Evolutionary conservation across 1,139 yeast genomes (phyloP), one percentile per base, ranked within the genome.

Genomic region (Pichia cactophila): DNA sequence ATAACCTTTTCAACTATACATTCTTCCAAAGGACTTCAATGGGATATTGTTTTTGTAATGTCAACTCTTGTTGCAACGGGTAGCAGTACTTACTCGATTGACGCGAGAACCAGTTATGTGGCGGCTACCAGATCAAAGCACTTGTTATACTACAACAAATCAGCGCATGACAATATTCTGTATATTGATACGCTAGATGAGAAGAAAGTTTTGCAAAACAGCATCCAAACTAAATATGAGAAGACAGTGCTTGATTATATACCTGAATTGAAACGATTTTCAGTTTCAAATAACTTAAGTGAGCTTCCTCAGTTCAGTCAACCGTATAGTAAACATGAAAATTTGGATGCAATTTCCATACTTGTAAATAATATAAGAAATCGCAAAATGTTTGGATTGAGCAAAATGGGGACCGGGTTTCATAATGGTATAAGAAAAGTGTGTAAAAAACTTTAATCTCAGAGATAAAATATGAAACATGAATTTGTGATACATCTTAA

Each of bases 1-100:
- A 42, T 54, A 0, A 78, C 77, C 48, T 58, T 80, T 2, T 78
- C 86, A 0, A 84, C 92, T 0, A 74, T 84, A 1, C 90, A 84
- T 61, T 72, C 86, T 1, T 80, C 89, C 1, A 84, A 83, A 58
- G 90, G 92, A 0, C 62, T 83, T 8, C 89, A 83, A 56, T 82
- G 78, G 58, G 88, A 89, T 0, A 70, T 82, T 14, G 88, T 82
- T 0, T 83, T 84, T 61, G 56, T 83, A 9, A 31, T 53, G 20
- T 42, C 57, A 8, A 41, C 36, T 5, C 12, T 20, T 5, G 28
- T 28, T 16, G 28, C 23, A 8, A 38, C 29, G 2, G 41, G 41
- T 11, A 23, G 28, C 9, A 17, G 49, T 28, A 36, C 37, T 17
- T 26, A 36, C n/a, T n/a, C 47, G 2, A 28, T 36, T 5, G 49